Percentiles rank a stretch among this genome's conserved stretches.
Evolutionary conservation across 2,329 filamentous ascomycete species (phyloP).

Genomic region (Emergomyces orientalis): DNA sequence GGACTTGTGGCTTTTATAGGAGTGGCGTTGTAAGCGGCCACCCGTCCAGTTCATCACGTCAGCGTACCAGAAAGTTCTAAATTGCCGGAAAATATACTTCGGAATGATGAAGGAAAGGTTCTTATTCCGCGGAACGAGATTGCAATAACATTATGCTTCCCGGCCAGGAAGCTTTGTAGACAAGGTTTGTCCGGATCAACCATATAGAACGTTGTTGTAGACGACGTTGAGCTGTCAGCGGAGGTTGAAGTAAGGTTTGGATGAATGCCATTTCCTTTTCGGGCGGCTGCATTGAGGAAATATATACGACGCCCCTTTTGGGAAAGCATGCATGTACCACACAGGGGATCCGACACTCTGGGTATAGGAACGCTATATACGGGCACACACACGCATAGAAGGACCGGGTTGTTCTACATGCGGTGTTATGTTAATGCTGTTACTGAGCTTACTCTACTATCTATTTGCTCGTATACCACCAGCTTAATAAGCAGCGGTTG

Average conservation of each 20-base stretch:
- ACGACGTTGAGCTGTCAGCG: not conserved
- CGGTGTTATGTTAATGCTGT: too few relatives aligned
- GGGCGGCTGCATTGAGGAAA: not conserved
- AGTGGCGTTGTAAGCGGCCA: conserved; percentile 34
- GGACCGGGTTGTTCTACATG: too few relatives aligned
- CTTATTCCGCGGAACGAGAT: not conserved
- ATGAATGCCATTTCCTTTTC: not conserved
- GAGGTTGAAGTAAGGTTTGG: conserved; percentile 2
- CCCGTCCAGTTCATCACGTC: conserved; percentile 39
- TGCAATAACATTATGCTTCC: not conserved
- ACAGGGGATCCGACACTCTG: not conserved
- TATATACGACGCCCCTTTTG: not conserved
- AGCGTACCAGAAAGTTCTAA: not conserved
- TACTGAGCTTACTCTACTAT: too few relatives aligned
- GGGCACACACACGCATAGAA: too few relatives aligned
- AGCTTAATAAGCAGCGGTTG: too few relatives aligned
- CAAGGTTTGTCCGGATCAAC: not conserved
- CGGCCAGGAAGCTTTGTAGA: not conserved
- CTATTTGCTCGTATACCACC: too few relatives aligned
- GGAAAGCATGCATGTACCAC: not conserved
- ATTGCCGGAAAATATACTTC: not conserved
- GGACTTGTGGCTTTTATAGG: conserved; percentile 23
- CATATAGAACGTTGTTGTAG: not conserved
- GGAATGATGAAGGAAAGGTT: not conserved
- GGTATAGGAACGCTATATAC: not conserved